Conservation (phyloP, 768 basidiomycete genomes). For the Candolleomyces aberdarensis region DNA sequence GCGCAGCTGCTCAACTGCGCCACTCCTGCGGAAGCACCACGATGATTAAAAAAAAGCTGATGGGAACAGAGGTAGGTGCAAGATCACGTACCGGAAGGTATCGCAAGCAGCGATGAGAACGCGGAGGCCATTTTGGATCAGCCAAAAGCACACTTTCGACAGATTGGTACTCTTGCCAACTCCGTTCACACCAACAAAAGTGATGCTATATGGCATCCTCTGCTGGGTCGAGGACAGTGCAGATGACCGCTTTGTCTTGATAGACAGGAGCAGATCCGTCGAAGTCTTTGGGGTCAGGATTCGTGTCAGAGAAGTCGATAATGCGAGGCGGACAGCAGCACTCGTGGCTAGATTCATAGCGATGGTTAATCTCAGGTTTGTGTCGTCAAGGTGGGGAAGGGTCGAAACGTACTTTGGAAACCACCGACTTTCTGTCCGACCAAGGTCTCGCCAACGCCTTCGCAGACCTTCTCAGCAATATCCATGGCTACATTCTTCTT, state of each 20-base stretch:
- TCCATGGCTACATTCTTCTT: conserved; percentile 97
- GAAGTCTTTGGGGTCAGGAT: conserved; percentile 96
- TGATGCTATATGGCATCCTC: conserved; percentile 85
- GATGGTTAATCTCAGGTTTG: no score
- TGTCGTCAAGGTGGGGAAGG: no score
- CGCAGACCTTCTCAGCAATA: conserved; percentile 92
- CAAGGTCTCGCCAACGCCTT: conserved; percentile 86
- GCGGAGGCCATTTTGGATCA: conserved; percentile 89
- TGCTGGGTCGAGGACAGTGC: conserved; percentile 72
- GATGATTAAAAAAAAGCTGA: neutral
- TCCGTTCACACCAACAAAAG: conserved; percentile 98
- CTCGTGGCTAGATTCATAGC: conserved; percentile 58
- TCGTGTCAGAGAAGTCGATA: conserved; percentile 85
- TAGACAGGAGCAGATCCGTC: conserved; percentile 92
- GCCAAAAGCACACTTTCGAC: conserved; percentile 98
- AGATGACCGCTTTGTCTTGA: conserved; percentile 81
- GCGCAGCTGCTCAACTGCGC: conserved; percentile 95
- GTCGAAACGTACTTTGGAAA: conserved; percentile 66
- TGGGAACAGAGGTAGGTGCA: neutral
- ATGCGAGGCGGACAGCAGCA: conserved; percentile 75
- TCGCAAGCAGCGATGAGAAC: conserved; percentile 99
- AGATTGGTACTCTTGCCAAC: conserved; percentile 99
- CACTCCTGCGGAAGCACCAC: conserved; percentile 53
- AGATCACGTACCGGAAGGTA: conserved; percentile 73
- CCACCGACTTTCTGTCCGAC: conserved; percentile 90